A percentile compares a stretch with the other conserved stretches of the same genome.
Evolutionary conservation across 805 yeast species (phyloP).

Genomic region (Ascoidea rubescens): DNA sequence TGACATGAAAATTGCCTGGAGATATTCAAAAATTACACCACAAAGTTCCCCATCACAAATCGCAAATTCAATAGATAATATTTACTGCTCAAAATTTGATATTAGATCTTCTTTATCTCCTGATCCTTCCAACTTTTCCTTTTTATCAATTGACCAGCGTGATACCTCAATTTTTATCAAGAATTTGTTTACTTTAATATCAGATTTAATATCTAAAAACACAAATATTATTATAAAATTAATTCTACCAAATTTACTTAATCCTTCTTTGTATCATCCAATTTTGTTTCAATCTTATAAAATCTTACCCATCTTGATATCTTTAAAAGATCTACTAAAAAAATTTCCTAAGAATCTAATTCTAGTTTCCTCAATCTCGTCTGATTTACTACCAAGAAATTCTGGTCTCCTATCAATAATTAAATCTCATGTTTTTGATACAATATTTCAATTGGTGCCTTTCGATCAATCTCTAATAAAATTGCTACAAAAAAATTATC

Average conservation of each 20-base stretch:
- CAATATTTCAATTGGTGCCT: neutral
- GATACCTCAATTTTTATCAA: too few relatives aligned
- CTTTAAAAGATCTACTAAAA: neutral
- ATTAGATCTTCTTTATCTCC: too few relatives aligned
- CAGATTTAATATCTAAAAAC: too few relatives aligned
- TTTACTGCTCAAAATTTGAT: neutral
- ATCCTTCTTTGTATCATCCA: neutral
- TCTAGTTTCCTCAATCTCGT: neutral
- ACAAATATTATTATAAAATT: too few relatives aligned
- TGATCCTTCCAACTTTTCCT: too few relatives aligned
- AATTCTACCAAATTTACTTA: neutral
- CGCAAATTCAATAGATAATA: neutral
- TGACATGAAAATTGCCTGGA: neutral
- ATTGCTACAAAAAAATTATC: too few relatives aligned
- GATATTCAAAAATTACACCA: neutral
- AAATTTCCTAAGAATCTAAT: too few relatives aligned
- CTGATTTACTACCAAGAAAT: neutral
- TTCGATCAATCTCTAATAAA: neutral
- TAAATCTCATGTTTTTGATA: neutral
- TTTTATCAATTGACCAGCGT: too few relatives aligned
- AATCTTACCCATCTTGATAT: too few relatives aligned
- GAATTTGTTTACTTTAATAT: too few relatives aligned
- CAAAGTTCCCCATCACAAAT: too few relatives aligned
- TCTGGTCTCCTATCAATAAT: neutral
- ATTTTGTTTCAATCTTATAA: too few relatives aligned